Evolutionary conservation across 352 stramenopile species (phyloP), one percentile per base, ranked within the genome.

Genomic region (Phytophthora fragariaefolia): DNA sequence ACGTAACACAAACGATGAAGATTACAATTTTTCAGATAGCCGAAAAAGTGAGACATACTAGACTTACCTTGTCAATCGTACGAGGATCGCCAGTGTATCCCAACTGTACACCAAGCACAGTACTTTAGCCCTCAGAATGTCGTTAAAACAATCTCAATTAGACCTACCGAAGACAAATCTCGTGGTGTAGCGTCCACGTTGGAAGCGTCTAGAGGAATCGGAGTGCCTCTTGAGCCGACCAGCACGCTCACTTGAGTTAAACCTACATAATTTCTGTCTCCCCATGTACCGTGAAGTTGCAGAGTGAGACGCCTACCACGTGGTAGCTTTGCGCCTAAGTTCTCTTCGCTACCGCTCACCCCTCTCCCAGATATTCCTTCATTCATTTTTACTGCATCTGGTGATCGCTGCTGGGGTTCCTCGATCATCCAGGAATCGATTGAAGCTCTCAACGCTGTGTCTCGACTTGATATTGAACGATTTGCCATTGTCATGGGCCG

Each of bases 211-310:
- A 93, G 42, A 9, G 78, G 50, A 6, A 90, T 71, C 23, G 69
- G 64, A 6, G 56, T 74, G 0, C 74, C 84, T 6, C 74, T 62
- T 12, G 67, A 74, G 0, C 84, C 82, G 2, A 90, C 73, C 1
- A 92, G 66, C 0, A 95, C 83, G 26, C 88, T 74, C 3, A 97
- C 38, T 58, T 95, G 79, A 1, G 85, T 95, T 20, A 96, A 64
- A 1, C 90, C 90, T n/a, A 97, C 80, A 58, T 97, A 97, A 59
- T 94, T 88, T 4, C 49, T 52, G 56, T 96, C 90, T 1, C 89
- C 90, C 85, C 89, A 96, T 2, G 90, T 92, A 38, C 52, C 82
- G 9, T 83, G 58, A 20, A 96, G 48, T 8, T 80, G 69, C 26
- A 97, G 64, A 15, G 69, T 74, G 8, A 96, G 61, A 4, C 66